phyloP scores from a whole-genome alignment of 139 green algal genomes.

The Tetraselmis striata region DNA sequence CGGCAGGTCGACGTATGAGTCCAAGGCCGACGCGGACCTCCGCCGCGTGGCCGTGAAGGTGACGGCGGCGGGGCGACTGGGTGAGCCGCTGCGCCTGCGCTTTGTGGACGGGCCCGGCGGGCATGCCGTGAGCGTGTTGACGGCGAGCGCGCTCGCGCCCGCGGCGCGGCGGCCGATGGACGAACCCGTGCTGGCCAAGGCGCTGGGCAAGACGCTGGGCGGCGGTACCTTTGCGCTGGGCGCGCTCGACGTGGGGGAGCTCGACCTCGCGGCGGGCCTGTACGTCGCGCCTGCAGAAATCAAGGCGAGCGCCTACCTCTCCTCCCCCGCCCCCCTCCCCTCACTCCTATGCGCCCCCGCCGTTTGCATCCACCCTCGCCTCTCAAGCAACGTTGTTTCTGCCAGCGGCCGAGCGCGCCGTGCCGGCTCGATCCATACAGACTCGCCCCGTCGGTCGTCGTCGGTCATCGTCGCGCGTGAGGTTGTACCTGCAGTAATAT shows the following conservation, averaged over 20 bases:
- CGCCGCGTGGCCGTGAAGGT: constrained; percentile 42
- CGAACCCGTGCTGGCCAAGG: constrained; percentile 30
- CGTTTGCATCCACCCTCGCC: too few species aligned
- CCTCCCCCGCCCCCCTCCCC: too few species aligned
- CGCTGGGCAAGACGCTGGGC: constrained; percentile 51
- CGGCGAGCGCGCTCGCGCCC: constrained; percentile 12
- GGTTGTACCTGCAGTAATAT: too few species aligned
- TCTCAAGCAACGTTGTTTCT: too few species aligned
- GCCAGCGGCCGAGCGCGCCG: too few species aligned
- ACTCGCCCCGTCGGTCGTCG: too few species aligned
- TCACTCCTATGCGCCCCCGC: too few species aligned
- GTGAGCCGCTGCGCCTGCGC: constrained; percentile 27
- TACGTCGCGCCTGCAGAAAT: constrained; percentile 54
- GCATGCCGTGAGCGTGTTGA: constrained; percentile 12
- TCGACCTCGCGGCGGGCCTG: constrained; percentile 27
- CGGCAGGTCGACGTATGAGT: constrained; percentile 30
- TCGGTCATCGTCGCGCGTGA: too few species aligned
- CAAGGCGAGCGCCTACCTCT: constrained; percentile 44
- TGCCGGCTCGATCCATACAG: too few species aligned
- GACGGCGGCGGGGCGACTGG: constrained; percentile 25
- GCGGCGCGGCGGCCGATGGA: constrained; percentile 27
- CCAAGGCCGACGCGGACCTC: constrained; percentile 15
- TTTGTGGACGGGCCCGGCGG: constrained; percentile 29
- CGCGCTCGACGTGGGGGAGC: not conserved
- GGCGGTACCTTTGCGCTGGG: constrained; percentile 8